A percentile compares a stretch with the other conserved stretches of the same genome.
phyloP scores from a whole-genome alignment of 257 asterid genomes.

The Buddleja alternifolia region DNA sequence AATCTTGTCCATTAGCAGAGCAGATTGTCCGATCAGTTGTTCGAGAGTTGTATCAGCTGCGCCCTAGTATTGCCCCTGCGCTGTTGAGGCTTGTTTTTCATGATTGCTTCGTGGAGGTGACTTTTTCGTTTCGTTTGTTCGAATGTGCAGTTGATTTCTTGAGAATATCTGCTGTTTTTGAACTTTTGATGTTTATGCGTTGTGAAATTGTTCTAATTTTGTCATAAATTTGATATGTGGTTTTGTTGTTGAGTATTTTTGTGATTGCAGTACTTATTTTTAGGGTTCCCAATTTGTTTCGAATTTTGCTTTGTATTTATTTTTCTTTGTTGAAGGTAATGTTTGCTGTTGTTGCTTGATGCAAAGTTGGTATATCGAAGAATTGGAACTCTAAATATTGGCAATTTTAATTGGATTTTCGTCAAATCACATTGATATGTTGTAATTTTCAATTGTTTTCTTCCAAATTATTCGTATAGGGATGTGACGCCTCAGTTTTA shows the following conservation, averaged over 20 bases:
- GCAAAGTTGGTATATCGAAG: not conserved
- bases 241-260: not conserved
- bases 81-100: slow-evolving; percentile 65
- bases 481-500: slow-evolving; percentile 82
- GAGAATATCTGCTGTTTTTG: not conserved
- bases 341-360: not conserved
- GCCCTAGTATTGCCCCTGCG: slow-evolving; percentile 53
- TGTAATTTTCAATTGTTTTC: not conserved
- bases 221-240: not conserved
- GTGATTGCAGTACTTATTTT: too few relatives aligned
- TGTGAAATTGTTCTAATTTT: not conserved
- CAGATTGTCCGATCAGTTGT: slow-evolving; percentile 46
- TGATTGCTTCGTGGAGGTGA: slow-evolving; percentile 69
- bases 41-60: slow-evolving; percentile 35
- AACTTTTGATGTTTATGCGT: not conserved
- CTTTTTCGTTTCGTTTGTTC: not conserved
- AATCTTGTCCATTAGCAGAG: slow-evolving; percentile 66
- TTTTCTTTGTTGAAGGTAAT: not conserved
- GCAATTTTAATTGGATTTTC: not conserved
- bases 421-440: not conserved
- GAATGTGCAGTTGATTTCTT: not conserved
- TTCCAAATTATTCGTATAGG: slow-evolving; percentile 40
- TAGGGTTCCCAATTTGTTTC: not conserved
- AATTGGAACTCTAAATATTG: not conserved
- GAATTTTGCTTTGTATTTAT: not conserved